Conservation (phyloP, 129 eudicot species). For the Artemisia annua region DNA sequence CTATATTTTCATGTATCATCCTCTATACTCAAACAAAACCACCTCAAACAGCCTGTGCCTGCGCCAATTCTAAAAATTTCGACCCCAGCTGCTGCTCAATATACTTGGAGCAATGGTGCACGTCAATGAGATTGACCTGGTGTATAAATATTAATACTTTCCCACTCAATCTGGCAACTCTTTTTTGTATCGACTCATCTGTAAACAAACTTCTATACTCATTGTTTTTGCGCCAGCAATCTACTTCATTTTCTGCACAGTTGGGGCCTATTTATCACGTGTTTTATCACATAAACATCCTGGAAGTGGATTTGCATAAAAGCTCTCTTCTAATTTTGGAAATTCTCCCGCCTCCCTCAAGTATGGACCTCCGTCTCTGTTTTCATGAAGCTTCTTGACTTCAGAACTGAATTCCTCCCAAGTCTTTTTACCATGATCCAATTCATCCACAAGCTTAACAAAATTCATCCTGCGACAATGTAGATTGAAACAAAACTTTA, state of each 20-base stretch:
- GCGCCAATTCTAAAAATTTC: conserved; percentile 7
- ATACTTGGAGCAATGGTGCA: background rate
- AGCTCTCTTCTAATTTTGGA: conserved; percentile 98
- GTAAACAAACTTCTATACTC: background rate
- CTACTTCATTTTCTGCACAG: conserved; percentile 8
- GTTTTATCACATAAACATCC: conserved; percentile 78
- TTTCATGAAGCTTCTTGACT: conserved; percentile 79
- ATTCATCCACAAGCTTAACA: conserved; percentile 71
- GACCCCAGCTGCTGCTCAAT: conserved; percentile 11
- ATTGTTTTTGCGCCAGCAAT: conserved; percentile 5
- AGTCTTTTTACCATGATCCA: conserved; percentile 63
- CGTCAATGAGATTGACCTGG: background rate
- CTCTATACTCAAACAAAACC: background rate
- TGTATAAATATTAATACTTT: conserved; percentile 2
- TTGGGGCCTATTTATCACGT: conserved; percentile 30
- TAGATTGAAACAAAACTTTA: background rate
- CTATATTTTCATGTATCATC: background rate
- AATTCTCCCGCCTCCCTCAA: conserved; percentile 80
- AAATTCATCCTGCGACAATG: conserved; percentile 73
- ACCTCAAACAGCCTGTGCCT: background rate
- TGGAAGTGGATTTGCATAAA: conserved; percentile 94
- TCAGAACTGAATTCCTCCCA: conserved; percentile 79
- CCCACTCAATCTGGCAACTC: conserved; percentile 22
- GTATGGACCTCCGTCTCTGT: conserved; percentile 79
- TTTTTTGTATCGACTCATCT: background rate